Evolutionary conservation across 306 rosid genomes (phyloP), one percentile per base, ranked within the genome.

Genomic region (Cajanus cajan): DNA sequence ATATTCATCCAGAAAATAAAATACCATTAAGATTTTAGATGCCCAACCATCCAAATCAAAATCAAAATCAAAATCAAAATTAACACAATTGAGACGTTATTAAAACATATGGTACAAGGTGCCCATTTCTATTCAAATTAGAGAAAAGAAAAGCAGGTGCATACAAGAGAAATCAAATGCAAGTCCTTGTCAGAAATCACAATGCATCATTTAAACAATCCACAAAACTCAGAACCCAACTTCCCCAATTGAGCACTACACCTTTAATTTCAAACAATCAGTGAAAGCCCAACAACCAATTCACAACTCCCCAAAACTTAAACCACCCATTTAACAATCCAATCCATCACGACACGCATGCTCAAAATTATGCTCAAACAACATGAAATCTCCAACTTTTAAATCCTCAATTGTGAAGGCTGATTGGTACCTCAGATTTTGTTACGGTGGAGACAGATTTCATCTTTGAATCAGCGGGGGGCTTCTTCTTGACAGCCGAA

Each of bases 341-440:
- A 18, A 55, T 31, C 14, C 22, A 68, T n/a, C 75, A 68, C 6
- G n/a, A 54, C 16, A 18, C 18, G 18, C 4, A 34, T 18, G 5
- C 16, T 22, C 11, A 45, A 58, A 55, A 70, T 16, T 5, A 14
- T 10, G 44, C 9, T 4, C 15, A 67, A 44, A 73, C 44, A 59
- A 69, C 10, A 14, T n/a, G 33, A n/a, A 22, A 82, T 9, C 4
- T 34, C 75, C 70, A 13, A n/a, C 58, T 71, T 61, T 68, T 41
- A 18, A 7, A 15, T 58, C 25, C 7, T 12, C 6, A 74, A 41
- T 12, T 31, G 4, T 12, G 25, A 47, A 57, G 59, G 41, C 14
- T 66, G 50, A 73, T 64, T 77, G 45, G 57, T 84, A 93, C 98
- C 96, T 88, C 96, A 63, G 86, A 74, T 89, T 93, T 93, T 54